phyloP scores from a whole-genome alignment of 2,329 filamentous ascomycete genomes.

The Verticillium dahliae region DNA sequence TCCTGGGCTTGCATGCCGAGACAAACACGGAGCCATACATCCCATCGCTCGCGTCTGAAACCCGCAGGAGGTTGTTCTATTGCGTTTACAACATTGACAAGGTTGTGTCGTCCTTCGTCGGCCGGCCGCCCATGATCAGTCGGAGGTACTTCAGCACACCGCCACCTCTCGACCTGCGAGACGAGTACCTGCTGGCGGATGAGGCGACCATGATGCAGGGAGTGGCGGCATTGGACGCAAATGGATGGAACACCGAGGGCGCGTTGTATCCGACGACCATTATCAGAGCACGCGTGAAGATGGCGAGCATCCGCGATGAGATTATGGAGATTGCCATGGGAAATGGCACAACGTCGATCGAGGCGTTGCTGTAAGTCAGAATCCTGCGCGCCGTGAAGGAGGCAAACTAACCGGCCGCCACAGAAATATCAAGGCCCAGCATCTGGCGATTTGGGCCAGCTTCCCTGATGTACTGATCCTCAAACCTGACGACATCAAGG shows the following conservation, averaged over 20 bases:
- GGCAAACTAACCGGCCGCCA: background rate
- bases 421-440: slow-evolving; percentile 28
- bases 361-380: slow-evolving; percentile 24
- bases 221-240: slow-evolving; percentile 31
- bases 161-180: slow-evolving; percentile 46
- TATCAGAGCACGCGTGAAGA: slow-evolving; percentile 35
- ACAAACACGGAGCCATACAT: slow-evolving; percentile 16
- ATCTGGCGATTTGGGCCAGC: slow-evolving; percentile 22
- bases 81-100: slow-evolving; percentile 41
- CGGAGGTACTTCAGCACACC: slow-evolving; percentile 48
- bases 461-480: slow-evolving; percentile 32
- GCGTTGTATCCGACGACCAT: slow-evolving; percentile 36
- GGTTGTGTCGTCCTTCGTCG: slow-evolving; percentile 42
- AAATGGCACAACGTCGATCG: slow-evolving; percentile 20
- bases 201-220: slow-evolving; percentile 30
- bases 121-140: slow-evolving; percentile 45
- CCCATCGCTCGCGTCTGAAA: slow-evolving; percentile 27
- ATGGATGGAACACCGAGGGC: slow-evolving; percentile 46
- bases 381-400: background rate
- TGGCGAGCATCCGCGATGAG: slow-evolving; percentile 49
- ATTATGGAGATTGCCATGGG: slow-evolving; percentile 51
- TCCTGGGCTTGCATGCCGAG: slow-evolving; percentile 26
- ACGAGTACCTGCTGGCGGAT: slow-evolving; percentile 38
- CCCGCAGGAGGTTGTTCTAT: slow-evolving; percentile 25
- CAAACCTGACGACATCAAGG: slow-evolving; percentile 28